These are phyloP conservation scores for Circinella umbellata DNA, from an alignment of 371 early-diverging fungal species.

Conservation along the genomic window DNA sequence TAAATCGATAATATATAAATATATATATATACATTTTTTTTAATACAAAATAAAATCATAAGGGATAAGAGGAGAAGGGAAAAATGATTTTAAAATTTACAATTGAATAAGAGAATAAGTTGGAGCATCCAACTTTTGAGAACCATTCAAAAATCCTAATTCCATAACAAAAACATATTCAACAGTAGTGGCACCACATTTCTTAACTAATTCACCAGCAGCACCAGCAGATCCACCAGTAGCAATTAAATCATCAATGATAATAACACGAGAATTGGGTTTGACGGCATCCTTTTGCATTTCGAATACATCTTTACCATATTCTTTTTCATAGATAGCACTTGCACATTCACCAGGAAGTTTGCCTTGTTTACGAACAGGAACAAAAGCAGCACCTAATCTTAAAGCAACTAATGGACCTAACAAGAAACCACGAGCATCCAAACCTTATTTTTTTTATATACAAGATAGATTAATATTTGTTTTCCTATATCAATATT, in stretches of 20 bases:
- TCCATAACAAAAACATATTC: slow-evolving; percentile 93
- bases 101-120: slow-evolving; percentile 86
- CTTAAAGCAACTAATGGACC: slow-evolving; percentile 90
- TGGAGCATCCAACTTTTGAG: slow-evolving; percentile 78
- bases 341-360: slow-evolving; percentile 82
- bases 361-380: slow-evolving; percentile 96
- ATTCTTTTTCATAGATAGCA: slow-evolving; percentile 91
- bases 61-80: neutral
- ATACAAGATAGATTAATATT: neutral
- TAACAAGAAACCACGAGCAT: slow-evolving; percentile 92
- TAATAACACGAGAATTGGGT: slow-evolving; percentile 83
- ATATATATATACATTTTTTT: too few species aligned
- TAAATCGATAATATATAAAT: too few species aligned
- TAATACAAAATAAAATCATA: neutral
- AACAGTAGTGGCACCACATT: slow-evolving; percentile 77
- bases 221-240: slow-evolving; percentile 92
- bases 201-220: slow-evolving; percentile 81
- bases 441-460: slow-evolving; percentile 60
- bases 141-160: slow-evolving; percentile 84
- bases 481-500: too few species aligned
- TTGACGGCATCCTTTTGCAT: slow-evolving; percentile 85
- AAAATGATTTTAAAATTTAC: slow-evolving; percentile 32
- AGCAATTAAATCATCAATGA: slow-evolving; percentile 96
- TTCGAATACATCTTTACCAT: slow-evolving; percentile 95
- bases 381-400: slow-evolving; percentile 91